These are phyloP conservation scores for Solanum lycopersicoides DNA, from an alignment of 257 asterid genomes.

Conservation along the genomic window DNA sequence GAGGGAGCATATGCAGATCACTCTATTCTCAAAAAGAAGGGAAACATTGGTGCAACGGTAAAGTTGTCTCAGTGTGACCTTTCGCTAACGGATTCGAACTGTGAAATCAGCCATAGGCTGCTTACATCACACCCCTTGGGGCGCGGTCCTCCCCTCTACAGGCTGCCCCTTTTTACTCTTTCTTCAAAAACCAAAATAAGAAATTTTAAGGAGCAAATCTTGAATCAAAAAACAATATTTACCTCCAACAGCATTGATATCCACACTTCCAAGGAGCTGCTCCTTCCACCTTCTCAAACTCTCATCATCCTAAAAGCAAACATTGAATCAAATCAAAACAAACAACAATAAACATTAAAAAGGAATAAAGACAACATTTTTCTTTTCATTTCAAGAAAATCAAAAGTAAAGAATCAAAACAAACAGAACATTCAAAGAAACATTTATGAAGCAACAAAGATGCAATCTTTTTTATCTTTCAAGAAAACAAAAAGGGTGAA, in stretches of 20 bases:
- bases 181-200: neutral
- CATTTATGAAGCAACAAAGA: neutral
- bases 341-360: neutral
- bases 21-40: neutral
- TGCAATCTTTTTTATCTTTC: neutral
- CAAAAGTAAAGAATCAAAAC: neutral
- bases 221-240: neutral
- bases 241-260: constrained; percentile 85
- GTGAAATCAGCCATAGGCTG: neutral
- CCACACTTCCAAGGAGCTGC: constrained; percentile 89
- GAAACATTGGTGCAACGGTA: neutral
- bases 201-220: neutral
- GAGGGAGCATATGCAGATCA: neutral
- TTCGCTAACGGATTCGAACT: neutral
- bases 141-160: neutral
- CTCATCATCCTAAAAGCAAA: constrained; percentile 68
- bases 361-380: neutral
- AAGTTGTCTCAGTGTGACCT: neutral
- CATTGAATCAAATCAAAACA: neutral
- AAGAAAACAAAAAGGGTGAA: neutral
- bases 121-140: neutral
- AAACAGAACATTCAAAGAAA: neutral
- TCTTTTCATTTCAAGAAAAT: neutral
- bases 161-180: neutral
- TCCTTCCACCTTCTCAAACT: constrained; percentile 98